These are phyloP conservation scores for Cyclocybe cylindracea DNA, from an alignment of 768 basidiomycete genomes.

Conservation along the genomic window DNA sequence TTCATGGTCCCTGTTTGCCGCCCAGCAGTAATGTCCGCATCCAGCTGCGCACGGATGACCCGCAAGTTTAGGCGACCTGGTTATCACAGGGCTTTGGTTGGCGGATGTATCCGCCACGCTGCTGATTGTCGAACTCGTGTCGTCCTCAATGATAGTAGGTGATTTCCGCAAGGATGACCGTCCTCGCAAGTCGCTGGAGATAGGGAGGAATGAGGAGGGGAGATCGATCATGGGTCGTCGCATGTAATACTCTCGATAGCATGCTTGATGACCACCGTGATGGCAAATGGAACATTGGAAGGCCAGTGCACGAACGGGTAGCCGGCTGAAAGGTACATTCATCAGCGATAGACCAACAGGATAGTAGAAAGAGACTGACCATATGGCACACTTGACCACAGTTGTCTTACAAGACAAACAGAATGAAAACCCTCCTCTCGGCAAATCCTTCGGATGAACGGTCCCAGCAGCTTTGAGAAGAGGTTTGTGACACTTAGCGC, in stretches of 20 bases:
- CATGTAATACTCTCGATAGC: constrained; percentile 70
- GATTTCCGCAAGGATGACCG: constrained; percentile 12
- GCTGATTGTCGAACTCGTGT: constrained; percentile 16
- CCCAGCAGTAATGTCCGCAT: constrained; percentile 85
- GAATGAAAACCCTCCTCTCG: constrained; percentile 49
- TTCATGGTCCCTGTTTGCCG: constrained; percentile 31
- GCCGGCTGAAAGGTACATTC: constrained; percentile 47
- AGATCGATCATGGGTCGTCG: constrained; percentile 57
- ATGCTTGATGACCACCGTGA: constrained; percentile 82
- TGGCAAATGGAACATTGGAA: constrained; percentile 77
- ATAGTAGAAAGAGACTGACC: constrained; percentile 44
- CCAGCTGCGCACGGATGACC: constrained; percentile 78
- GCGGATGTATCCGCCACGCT: constrained; percentile 18
- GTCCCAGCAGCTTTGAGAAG: constrained; percentile 44
- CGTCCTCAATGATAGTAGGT: constrained; percentile 23
- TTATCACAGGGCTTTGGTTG: constrained; percentile 13
- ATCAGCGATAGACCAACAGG: neutral
- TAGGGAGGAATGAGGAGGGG: constrained; percentile 23
- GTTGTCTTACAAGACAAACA: constrained; percentile 57
- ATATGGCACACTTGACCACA: constrained; percentile 64
- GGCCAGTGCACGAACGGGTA: constrained; percentile 70
- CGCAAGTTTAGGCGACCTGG: constrained; percentile 25
- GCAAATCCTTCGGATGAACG: constrained; percentile 17
- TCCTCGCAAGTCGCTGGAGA: constrained; percentile 11
- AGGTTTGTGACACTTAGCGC: constrained; percentile 70